A percentile compares a stretch with the other conserved stretches of the same genome.
These are phyloP conservation scores for Xylaria sp. DNA, from an alignment of 2,329 filamentous ascomycete species.

Conservation along the genomic window DNA sequence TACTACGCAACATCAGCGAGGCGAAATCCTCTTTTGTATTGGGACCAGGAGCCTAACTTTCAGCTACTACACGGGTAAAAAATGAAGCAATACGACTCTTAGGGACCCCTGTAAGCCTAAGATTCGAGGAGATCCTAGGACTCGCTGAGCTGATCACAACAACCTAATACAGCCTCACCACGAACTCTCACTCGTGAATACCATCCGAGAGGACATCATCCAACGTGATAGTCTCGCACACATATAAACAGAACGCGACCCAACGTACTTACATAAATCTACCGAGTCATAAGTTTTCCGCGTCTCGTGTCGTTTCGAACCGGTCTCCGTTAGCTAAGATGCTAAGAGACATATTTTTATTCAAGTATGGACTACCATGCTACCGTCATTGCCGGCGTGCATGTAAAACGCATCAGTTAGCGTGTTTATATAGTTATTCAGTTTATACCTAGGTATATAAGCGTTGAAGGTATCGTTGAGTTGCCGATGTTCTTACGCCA, in stretches of 20 bases:
- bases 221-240: too few relatives aligned
- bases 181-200: background rate
- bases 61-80: background rate
- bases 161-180: background rate
- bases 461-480: background rate
- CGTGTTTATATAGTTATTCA: background rate
- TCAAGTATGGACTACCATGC: background rate
- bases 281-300: background rate
- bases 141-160: background rate
- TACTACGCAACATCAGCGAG: background rate
- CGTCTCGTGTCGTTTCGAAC: background rate
- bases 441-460: too few relatives aligned
- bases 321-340: background rate
- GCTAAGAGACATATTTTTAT: background rate
- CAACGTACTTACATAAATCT: background rate
- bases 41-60: background rate
- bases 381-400: background rate
- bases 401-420: background rate
- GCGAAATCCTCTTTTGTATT: background rate
- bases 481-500: background rate
- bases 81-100: background rate
- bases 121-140: background rate
- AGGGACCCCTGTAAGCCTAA: too few relatives aligned
- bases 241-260: background rate
- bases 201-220: background rate